phyloP scores from a whole-genome alignment of 177 flowering plant species.

The Vitis hybrid region DNA sequence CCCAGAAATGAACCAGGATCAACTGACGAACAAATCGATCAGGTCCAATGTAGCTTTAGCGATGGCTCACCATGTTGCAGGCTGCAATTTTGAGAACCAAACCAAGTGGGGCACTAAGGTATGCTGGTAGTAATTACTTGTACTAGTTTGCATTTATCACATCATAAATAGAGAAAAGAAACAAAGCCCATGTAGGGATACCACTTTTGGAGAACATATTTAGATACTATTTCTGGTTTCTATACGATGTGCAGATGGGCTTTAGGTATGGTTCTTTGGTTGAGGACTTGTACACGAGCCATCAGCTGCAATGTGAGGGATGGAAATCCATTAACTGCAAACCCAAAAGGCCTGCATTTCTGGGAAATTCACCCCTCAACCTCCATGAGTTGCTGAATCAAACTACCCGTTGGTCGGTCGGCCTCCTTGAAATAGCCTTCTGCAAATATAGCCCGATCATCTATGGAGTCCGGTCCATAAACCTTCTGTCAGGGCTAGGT shows the following conservation, averaged over 20 bases:
- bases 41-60: neutral
- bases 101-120: conserved; percentile 10
- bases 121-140: neutral
- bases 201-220: too few species aligned
- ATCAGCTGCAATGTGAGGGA: conserved; percentile 7
- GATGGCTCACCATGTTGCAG: conserved; percentile 5
- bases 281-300: conserved; percentile 15
- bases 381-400: conserved; percentile 4
- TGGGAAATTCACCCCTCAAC: conserved; percentile 5
- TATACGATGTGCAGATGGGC: conserved; percentile 2
- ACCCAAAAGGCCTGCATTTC: conserved; percentile 11
- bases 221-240: too few species aligned
- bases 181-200: too few species aligned
- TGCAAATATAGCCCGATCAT: neutral
- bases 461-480: neutral
- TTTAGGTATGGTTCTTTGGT: conserved; percentile 9
- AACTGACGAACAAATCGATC: neutral
- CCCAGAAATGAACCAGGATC: neutral
- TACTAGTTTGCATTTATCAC: conserved; percentile 5
- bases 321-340: conserved; percentile 11
- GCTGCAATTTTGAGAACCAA: neutral
- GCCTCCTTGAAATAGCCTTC: neutral
- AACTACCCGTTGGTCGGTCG: conserved; percentile 7
- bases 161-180: too few species aligned
- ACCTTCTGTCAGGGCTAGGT: neutral